phyloP scores from a whole-genome alignment of 257 asterid species.

The Petunia axillaris region DNA sequence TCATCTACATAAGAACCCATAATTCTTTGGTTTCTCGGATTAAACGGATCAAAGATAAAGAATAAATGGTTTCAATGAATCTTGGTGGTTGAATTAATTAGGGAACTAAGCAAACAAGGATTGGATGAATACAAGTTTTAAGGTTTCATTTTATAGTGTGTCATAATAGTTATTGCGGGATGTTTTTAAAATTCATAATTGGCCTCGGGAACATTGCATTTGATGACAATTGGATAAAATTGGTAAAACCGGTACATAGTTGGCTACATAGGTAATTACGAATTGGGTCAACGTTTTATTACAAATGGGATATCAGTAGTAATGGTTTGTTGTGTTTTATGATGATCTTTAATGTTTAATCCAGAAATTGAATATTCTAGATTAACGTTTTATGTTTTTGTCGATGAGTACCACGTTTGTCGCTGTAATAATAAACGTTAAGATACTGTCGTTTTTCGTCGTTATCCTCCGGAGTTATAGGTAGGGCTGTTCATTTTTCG shows the following conservation, averaged over 20 bases:
- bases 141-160: not conserved
- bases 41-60: not conserved
- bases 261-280: not conserved
- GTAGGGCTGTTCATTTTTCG: too few species aligned
- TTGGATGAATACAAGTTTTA: not conserved
- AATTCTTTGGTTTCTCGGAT: not conserved
- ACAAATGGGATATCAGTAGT: not conserved
- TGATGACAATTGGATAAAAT: constrained; percentile 1
- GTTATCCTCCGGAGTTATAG: not conserved
- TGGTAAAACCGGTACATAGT: not conserved
- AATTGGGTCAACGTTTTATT: not conserved
- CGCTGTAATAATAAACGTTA: not conserved
- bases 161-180: not conserved
- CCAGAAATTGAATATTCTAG: not conserved
- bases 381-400: not conserved
- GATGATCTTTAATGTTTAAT: not conserved
- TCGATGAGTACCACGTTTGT: not conserved
- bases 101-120: not conserved
- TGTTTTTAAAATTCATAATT: not conserved
- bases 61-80: not conserved
- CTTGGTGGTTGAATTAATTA: not conserved
- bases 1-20: constrained; percentile 47
- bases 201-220: not conserved
- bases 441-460: not conserved
- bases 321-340: not conserved